A percentile compares a stretch with the other conserved stretches of the same genome.
phyloP scores from a whole-genome alignment of 2,329 filamentous ascomycete genomes.

The Xylariaceae sp. region DNA sequence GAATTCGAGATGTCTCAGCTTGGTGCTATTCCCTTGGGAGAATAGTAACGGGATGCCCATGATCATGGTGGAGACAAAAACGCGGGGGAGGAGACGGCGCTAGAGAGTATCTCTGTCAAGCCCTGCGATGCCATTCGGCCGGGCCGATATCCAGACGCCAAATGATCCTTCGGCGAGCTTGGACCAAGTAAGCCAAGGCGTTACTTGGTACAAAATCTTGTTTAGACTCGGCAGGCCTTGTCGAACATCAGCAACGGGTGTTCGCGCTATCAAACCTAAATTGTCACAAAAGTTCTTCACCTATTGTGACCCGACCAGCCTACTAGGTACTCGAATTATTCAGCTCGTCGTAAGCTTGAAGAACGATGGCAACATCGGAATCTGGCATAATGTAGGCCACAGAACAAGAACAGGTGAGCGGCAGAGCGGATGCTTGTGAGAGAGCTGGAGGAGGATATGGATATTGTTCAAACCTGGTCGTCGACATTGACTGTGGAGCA shows the following conservation, averaged over 20 bases:
- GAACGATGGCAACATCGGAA: neutral
- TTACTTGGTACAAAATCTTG: neutral
- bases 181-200: neutral
- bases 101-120: neutral
- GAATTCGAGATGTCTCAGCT: slow-evolving; percentile 9
- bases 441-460: neutral
- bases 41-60: neutral
- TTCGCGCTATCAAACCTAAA: neutral
- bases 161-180: neutral
- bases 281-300: neutral
- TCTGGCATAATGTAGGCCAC: neutral
- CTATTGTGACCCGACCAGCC: neutral
- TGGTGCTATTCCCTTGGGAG: neutral
- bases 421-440: neutral
- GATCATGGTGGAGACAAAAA: neutral
- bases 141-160: neutral
- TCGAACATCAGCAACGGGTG: neutral
- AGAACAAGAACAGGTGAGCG: neutral
- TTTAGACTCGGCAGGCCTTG: neutral
- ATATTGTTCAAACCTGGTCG: neutral
- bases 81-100: neutral
- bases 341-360: neutral
- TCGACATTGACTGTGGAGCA: neutral
- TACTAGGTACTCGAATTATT: neutral
- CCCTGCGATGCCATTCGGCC: neutral